Evolutionary conservation across 495 filamentous ascomycete genomes (phyloP).

Genomic region (Terfezia claveryi): DNA sequence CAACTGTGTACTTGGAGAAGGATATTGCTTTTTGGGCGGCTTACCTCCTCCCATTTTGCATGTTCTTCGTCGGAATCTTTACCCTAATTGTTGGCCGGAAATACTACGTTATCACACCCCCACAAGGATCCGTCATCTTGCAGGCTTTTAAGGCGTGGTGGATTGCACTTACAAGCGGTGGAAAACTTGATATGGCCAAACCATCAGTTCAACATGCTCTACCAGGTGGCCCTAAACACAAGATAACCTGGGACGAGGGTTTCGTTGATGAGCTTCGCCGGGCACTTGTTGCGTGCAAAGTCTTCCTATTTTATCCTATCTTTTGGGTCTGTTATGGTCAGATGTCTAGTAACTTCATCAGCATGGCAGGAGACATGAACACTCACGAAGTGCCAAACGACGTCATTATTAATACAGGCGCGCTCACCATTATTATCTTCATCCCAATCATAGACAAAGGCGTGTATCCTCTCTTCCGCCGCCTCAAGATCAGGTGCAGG

Average conservation of each 20-base stretch:
- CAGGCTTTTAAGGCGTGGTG: conserved; percentile 38
- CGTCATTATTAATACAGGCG: conserved; percentile 54
- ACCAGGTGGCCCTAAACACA: conserved; percentile 18
- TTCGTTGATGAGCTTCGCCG: conserved; percentile 40
- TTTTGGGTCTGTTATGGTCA: conserved; percentile 42
- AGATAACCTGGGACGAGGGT: conserved; percentile 33
- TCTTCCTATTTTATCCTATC: conserved; percentile 32
- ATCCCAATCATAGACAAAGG: conserved; percentile 46
- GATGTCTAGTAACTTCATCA: conserved; percentile 30
- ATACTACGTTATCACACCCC: conserved; percentile 38
- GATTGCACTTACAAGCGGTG: conserved; percentile 31
- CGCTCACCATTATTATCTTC: conserved; percentile 48
- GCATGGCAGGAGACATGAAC: conserved; percentile 37
- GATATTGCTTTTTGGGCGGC: conserved; percentile 51
- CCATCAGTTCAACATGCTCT: conserved; percentile 32
- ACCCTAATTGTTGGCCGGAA: conserved; percentile 34
- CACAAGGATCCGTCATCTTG: conserved; percentile 39
- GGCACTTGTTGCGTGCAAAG: conserved; percentile 34
- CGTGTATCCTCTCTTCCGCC: conserved; percentile 46
- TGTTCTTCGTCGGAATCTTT: conserved; percentile 33
- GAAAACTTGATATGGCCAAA: conserved; percentile 36
- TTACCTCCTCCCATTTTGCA: conserved; percentile 45
- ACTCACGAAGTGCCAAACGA: conserved; percentile 56
- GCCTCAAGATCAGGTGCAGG: conserved; percentile 39
- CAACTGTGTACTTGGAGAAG: conserved; percentile 43